phyloP scores from a whole-genome alignment of 2,329 filamentous ascomycete genomes.

The Ploettnerulaceae sp. region DNA sequence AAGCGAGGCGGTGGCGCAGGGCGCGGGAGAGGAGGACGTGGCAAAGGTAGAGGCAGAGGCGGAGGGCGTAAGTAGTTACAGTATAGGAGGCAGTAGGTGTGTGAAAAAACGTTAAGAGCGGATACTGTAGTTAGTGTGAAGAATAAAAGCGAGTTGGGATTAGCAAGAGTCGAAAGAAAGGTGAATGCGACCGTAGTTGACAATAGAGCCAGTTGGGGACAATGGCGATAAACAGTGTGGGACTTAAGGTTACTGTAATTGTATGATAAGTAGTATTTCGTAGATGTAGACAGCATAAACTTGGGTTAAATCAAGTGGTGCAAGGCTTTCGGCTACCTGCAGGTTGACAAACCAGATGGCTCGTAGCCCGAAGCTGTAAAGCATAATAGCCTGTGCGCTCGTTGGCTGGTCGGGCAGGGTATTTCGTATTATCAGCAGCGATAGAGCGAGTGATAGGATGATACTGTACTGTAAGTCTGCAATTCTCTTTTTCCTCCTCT shows the following conservation, averaged over 20 bases:
- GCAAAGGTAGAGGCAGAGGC: constrained; percentile 34
- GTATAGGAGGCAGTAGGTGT: not conserved
- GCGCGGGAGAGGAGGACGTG: constrained; percentile 35
- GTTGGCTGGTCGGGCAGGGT: too few relatives aligned
- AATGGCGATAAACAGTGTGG: not conserved
- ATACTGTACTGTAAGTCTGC: not conserved
- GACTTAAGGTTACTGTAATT: too few relatives aligned
- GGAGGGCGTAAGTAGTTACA: constrained; percentile 9
- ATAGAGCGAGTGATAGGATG: not conserved
- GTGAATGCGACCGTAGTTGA: not conserved
- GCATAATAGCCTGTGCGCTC: constrained; percentile 21
- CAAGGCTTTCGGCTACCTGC: constrained; percentile 22
- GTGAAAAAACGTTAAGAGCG: not conserved
- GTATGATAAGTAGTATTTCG: too few relatives aligned
- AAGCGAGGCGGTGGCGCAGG: constrained; percentile 35
- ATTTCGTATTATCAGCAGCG: not conserved
- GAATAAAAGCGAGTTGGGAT: not conserved
- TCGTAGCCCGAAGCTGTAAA: constrained; percentile 14
- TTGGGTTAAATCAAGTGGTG: constrained; percentile 12
- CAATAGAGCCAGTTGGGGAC: not conserved
- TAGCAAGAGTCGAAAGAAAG: not conserved
- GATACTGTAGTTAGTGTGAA: not conserved
- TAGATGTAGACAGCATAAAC: constrained; percentile 6
- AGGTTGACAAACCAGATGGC: constrained; percentile 22
- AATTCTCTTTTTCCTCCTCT: not conserved